Percentiles rank a stretch among this genome's conserved stretches.
Evolutionary conservation across 2,329 filamentous ascomycete species (phyloP).

Genomic region (Alternaria brassicae): DNA sequence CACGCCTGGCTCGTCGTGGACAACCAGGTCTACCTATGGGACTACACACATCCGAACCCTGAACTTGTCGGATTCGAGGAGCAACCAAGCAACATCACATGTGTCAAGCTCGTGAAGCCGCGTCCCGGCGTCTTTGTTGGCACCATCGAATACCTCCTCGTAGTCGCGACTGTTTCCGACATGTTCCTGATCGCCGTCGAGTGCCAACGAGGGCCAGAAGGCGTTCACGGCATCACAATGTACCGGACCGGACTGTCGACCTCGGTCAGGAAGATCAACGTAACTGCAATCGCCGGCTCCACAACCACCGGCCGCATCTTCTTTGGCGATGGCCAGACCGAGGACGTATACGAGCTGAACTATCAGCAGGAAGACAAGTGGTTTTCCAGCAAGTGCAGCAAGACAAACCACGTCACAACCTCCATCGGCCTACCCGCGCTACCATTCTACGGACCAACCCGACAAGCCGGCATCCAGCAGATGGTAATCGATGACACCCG

Average conservation of each 20-base stretch:
- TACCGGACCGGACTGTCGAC: conserved; percentile 90
- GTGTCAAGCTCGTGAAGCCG: conserved; percentile 86
- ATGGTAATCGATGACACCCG: conserved; percentile 89
- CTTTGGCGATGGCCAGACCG: conserved; percentile 80
- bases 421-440: conserved; percentile 66
- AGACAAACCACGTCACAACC: conserved; percentile 84
- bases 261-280: conserved; percentile 75
- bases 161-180: conserved; percentile 85
- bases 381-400: conserved; percentile 88
- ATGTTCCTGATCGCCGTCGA: conserved; percentile 88
- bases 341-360: conserved; percentile 90
- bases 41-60: conserved; percentile 91
- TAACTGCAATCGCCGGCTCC: conserved; percentile 80
- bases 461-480: conserved; percentile 71
- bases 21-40: conserved; percentile 95
- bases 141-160: conserved; percentile 84
- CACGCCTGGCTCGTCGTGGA: conserved; percentile 97
- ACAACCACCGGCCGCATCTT: conserved; percentile 86
- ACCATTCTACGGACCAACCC: conserved; percentile 34
- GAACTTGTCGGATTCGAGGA: conserved; percentile 93
- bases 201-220: conserved; percentile 67
- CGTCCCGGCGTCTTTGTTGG: conserved; percentile 86
- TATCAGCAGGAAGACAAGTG: conserved; percentile 98
- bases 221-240: conserved; percentile 75
- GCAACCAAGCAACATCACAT: conserved; percentile 83